Percentiles rank a stretch among this genome's conserved stretches.
Evolutionary conservation across 805 yeast genomes (phyloP).

Genomic region (Candida piceae): DNA sequence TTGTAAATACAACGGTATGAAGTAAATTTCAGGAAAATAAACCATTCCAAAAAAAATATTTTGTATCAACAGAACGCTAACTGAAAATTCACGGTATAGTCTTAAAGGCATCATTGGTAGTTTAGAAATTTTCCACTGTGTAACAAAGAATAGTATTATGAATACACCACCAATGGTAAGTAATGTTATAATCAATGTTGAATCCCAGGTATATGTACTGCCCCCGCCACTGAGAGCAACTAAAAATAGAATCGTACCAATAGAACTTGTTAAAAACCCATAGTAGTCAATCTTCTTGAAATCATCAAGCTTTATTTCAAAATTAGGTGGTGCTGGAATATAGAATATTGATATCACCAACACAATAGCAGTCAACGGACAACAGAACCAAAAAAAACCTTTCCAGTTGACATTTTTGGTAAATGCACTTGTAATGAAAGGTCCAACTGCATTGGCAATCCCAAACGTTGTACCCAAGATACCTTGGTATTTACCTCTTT

Average conservation of each 20-base stretch:
- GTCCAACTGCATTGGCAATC: constrained; percentile 50
- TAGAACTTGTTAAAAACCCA: constrained; percentile 46
- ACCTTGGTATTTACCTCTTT: constrained; percentile 56
- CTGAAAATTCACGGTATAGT: constrained; percentile 33
- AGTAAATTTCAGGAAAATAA: constrained; percentile 43
- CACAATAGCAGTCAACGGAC: constrained; percentile 37
- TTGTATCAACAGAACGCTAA: constrained; percentile 32
- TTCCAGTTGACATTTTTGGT: constrained; percentile 43
- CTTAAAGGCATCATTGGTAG: constrained; percentile 53
- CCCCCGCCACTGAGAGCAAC: constrained; percentile 65
- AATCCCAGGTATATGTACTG: constrained; percentile 49
- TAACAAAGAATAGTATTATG: constrained; percentile 38
- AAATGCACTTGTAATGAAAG: constrained; percentile 49
- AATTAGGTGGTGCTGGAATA: constrained; percentile 33
- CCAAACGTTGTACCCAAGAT: constrained; percentile 48
- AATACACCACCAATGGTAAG: constrained; percentile 39
- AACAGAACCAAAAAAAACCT: constrained; percentile 44
- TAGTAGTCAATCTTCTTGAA: constrained; percentile 45
- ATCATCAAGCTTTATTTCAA: constrained; percentile 31
- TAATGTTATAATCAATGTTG: constrained; percentile 36
- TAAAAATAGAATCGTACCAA: constrained; percentile 44
- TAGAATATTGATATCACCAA: constrained; percentile 26
- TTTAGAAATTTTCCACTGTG: constrained; percentile 45
- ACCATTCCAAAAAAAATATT: constrained; percentile 45
- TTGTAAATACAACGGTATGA: constrained; percentile 46